phyloP scores from a whole-genome alignment of 306 rosid species.

The Quercus mongolica region DNA sequence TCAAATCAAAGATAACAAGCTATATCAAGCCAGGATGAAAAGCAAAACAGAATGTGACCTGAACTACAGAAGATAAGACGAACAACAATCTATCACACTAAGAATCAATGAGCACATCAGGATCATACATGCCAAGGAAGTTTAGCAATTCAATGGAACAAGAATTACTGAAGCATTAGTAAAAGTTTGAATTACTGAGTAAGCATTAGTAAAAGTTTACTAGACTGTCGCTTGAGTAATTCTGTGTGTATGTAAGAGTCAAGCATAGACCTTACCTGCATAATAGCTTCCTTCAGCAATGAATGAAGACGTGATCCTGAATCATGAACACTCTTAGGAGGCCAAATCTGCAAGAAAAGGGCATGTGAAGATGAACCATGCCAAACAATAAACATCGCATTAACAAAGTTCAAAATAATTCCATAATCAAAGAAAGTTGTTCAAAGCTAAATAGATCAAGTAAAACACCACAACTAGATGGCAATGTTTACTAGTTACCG shows the following conservation, averaged over 20 bases:
- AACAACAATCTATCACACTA: not conserved
- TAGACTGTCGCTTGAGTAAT: not conserved
- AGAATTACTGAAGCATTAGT: not conserved
- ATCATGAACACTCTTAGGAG: conserved; percentile 93
- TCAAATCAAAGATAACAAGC: not conserved
- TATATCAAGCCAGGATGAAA: not conserved
- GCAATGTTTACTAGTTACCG: not conserved
- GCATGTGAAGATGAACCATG: conserved; percentile 14
- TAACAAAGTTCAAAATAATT: not conserved
- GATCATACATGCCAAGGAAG: not conserved
- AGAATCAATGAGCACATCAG: not conserved
- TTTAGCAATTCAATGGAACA: conserved; percentile 2
- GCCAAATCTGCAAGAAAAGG: conserved; percentile 82
- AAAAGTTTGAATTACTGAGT: not conserved
- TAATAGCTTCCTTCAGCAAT: conserved; percentile 86
- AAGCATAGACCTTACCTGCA: conserved; percentile 55
- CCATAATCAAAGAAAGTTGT: not conserved
- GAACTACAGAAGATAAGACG: not conserved
- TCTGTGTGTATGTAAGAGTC: not conserved
- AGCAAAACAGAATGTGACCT: not conserved
- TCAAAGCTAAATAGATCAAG: not conserved
- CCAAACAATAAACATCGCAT: not conserved
- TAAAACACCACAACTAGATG: not conserved
- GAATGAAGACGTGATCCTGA: conserved; percentile 88
- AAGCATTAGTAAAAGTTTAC: not conserved